Percentiles rank a stretch among this genome's conserved stretches.
Evolutionary conservation across 2,329 filamentous ascomycete species (phyloP).

Genomic region (Lithohypha guttulata): DNA sequence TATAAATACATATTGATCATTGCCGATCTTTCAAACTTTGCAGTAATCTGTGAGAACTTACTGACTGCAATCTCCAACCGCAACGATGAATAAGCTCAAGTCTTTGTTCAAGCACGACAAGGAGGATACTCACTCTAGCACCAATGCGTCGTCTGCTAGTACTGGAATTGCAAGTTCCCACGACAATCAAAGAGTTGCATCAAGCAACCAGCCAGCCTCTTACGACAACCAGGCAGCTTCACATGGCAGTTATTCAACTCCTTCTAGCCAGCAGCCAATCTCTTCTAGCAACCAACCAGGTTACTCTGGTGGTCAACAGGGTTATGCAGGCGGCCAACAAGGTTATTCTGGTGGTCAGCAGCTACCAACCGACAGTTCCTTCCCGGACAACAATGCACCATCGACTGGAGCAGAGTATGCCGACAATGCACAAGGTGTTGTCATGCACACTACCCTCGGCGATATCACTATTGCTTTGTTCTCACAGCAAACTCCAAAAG

Average conservation of each 20-base stretch:
- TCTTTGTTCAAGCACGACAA: conserved; percentile 4
- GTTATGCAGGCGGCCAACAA: too few species aligned
- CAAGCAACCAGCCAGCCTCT: neutral
- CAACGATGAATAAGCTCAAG: conserved; percentile 6
- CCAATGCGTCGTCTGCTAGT: neutral
- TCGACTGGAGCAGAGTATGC: neutral
- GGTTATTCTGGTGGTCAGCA: too few species aligned
- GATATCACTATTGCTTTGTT: conserved; percentile 88
- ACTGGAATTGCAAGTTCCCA: too few species aligned
- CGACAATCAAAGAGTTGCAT: too few species aligned
- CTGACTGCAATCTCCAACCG: too few species aligned
- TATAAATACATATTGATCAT: too few species aligned
- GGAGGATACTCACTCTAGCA: neutral
- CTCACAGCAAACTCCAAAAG: conserved; percentile 85
- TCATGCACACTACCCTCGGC: conserved; percentile 80
- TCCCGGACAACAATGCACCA: neutral
- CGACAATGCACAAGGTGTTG: conserved; percentile 35
- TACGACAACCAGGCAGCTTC: neutral
- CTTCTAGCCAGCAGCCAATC: neutral
- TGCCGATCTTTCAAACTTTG: too few species aligned
- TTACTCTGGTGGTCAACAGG: too few species aligned
- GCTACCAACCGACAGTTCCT: neutral
- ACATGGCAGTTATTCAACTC: neutral
- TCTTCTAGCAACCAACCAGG: too few species aligned
- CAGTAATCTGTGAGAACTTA: too few species aligned